phyloP scores from a whole-genome alignment of 257 asterid species.

The Solanum microdontum region DNA sequence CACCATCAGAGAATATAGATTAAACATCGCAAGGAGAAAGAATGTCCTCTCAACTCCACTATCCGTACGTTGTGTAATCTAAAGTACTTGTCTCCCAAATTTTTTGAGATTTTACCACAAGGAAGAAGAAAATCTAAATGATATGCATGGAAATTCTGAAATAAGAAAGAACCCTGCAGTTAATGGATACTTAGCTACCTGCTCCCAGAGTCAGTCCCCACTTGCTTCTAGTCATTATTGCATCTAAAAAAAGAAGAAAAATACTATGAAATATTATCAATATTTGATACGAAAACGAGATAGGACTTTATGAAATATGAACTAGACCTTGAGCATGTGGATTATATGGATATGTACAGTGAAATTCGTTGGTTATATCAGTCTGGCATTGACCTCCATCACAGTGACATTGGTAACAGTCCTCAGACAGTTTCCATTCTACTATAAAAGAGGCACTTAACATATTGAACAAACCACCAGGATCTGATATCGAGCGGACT shows the following conservation, averaged over 20 bases:
- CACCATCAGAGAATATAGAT: background rate
- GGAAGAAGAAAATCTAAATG: too few species aligned
- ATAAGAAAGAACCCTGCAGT: background rate
- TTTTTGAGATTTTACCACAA: too few species aligned
- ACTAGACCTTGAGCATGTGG: background rate
- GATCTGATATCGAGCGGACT: fast-evolving
- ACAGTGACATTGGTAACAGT: background rate
- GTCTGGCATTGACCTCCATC: too few species aligned
- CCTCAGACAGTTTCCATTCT: background rate
- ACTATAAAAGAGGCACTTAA: background rate
- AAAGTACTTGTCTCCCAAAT: too few species aligned
- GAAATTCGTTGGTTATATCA: too few species aligned
- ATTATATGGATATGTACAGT: too few species aligned
- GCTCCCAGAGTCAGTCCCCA: background rate
- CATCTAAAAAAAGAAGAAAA: background rate
- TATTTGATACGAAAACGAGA: too few species aligned
- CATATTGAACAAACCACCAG: background rate
- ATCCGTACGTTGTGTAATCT: background rate
- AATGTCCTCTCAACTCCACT: too few species aligned
- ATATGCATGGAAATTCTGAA: too few species aligned
- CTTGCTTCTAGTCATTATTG: background rate
- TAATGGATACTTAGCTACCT: background rate
- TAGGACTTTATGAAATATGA: too few species aligned
- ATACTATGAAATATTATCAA: too few species aligned
- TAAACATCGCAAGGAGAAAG: too few species aligned